These are phyloP conservation scores for Trichoderma pleuroti DNA, from an alignment of 2,329 filamentous ascomycete species.

Conservation along the genomic window DNA sequence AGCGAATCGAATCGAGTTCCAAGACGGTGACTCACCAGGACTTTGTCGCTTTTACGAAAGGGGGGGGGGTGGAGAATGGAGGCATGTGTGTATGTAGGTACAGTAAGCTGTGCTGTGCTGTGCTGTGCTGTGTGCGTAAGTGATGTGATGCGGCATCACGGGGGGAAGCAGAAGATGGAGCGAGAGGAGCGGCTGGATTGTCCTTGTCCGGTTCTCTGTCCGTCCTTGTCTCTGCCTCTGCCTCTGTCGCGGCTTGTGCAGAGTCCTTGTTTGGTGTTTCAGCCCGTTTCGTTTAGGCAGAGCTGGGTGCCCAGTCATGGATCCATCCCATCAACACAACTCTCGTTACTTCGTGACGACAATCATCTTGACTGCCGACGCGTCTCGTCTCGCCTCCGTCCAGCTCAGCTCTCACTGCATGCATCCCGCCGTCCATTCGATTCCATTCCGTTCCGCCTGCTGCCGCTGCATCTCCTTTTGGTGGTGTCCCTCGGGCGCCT, in stretches of 20 bases:
- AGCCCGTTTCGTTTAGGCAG: not conserved
- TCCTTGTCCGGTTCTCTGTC: not conserved
- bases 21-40: conserved; percentile 18
- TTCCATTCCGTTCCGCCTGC: not conserved
- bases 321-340: not conserved
- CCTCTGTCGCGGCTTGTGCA: too few relatives aligned
- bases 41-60: not conserved
- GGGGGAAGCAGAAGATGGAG: not conserved
- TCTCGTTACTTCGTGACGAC: not conserved
- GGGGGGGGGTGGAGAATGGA: not conserved
- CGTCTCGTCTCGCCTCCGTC: not conserved
- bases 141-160: not conserved
- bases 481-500: not conserved
- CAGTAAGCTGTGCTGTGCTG: not conserved
- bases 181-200: not conserved
- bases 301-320: not conserved
- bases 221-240: not conserved
- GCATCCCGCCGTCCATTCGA: not conserved
- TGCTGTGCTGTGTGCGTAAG: not conserved
- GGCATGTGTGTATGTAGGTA: not conserved
- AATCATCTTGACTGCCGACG: not conserved
- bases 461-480: not conserved
- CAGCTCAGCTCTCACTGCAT: not conserved
- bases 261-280: not conserved
- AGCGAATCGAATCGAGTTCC: conserved; percentile 17